Conservation (phyloP, 1,284 basidiomycete genomes). For the Ceratobasidium sp. region DNA sequence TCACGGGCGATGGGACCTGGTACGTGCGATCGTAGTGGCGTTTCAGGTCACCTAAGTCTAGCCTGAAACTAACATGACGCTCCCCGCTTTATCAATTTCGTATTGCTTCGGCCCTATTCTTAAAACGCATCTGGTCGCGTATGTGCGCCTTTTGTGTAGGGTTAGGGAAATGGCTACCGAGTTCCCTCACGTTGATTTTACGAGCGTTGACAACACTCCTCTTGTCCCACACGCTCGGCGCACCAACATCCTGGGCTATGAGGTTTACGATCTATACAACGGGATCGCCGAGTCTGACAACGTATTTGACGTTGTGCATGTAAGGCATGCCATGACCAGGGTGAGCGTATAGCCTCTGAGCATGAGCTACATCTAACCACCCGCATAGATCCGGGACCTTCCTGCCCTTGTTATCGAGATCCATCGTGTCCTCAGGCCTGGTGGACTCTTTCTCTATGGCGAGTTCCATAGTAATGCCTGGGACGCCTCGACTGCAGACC, state of each 20-base stretch:
- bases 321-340: slow-evolving; percentile 12
- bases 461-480: slow-evolving; percentile 19
- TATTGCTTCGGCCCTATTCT: neutral
- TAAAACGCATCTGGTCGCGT: neutral
- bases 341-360: neutral
- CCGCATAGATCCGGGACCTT: slow-evolving; percentile 25
- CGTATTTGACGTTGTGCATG: slow-evolving; percentile 15
- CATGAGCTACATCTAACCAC: neutral
- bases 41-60: neutral
- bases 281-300: slow-evolving; percentile 26
- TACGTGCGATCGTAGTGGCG: slow-evolving; percentile 1
- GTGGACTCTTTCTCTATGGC: slow-evolving; percentile 23
- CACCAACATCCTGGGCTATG: slow-evolving; percentile 23
- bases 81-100: neutral
- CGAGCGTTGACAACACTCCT: slow-evolving; percentile 31
- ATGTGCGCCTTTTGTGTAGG: neutral
- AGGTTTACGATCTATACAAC: slow-evolving; percentile 34
- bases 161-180: slow-evolving; percentile 29
- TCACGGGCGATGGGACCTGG: slow-evolving; percentile 35
- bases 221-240: slow-evolving; percentile 25
- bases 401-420: slow-evolving; percentile 17
- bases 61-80: neutral
- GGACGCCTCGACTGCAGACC: slow-evolving; percentile 27
- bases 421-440: slow-evolving; percentile 31
- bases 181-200: slow-evolving; percentile 36